Evolutionary conservation across 2,329 filamentous ascomycete genomes (phyloP).

Genomic region (Colletotrichum sublineola): DNA sequence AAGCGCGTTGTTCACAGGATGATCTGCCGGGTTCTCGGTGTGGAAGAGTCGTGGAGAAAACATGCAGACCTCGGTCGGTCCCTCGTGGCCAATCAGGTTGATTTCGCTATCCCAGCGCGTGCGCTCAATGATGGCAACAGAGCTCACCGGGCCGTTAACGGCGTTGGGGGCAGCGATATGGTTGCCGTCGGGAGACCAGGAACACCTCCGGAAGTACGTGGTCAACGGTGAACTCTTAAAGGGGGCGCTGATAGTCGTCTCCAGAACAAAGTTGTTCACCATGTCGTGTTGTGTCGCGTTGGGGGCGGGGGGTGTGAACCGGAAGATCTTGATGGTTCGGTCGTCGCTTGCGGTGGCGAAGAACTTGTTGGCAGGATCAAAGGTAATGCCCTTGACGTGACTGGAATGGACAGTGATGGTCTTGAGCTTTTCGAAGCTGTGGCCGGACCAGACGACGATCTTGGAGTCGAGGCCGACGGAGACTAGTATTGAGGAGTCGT

Average conservation of each 20-base stretch:
- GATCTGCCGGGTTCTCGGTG: conserved; percentile 73
- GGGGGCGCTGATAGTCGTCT: conserved; percentile 88
- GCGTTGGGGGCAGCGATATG: conserved; percentile 98
- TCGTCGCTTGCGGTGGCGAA: conserved; percentile 99
- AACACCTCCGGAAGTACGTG: conserved; percentile 95
- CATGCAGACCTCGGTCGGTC: conserved; percentile 95
- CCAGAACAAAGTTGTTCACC: conserved; percentile 94
- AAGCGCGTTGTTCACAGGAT: conserved; percentile 63
- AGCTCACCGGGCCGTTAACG: conserved; percentile 96
- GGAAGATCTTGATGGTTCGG: conserved; percentile 94
- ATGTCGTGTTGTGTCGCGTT: conserved; percentile 96
- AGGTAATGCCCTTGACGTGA: conserved; percentile 98
- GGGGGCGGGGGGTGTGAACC: conserved; percentile 90
- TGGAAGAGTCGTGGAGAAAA: conserved; percentile 94
- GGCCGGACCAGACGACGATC: conserved; percentile 97
- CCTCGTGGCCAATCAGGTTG: conserved; percentile 96
- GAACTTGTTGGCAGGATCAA: conserved; percentile 98
- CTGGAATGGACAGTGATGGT: conserved; percentile 93
- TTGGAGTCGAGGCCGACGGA: conserved; percentile 98
- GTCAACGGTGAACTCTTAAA: conserved; percentile 94
- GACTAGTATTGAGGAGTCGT: conserved; percentile 93
- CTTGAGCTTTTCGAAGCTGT: conserved; percentile 98
- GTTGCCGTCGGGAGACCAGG: conserved; percentile 97
- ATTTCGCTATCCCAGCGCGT: conserved; percentile 96
- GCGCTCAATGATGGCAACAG: conserved; percentile 94